Base-by-base conservation (phyloP, 2,329 filamentous ascomycete genomes). In the Myotisia sp. region DNA sequence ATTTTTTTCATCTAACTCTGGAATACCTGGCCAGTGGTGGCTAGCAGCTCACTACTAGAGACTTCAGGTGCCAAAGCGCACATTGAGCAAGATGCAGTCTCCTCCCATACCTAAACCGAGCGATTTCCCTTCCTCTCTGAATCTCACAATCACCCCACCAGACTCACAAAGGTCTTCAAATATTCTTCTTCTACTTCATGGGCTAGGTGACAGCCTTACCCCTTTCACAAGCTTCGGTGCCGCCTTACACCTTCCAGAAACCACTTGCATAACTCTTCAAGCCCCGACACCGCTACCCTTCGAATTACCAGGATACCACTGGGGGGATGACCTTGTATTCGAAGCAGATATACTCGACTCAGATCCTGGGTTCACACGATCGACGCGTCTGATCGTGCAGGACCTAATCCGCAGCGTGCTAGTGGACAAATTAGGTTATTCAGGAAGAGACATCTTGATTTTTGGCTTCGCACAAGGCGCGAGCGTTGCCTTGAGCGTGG, bases 141-240 rank as follows among this genome's bases (percentile, higher is more conserved):
- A 52, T 19, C 43, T 61, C 28, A 54, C 55, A 24, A 51, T 65
- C 50, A 55, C 55, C 47, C 41, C 54, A 33, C 44, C 55, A 45
- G 42, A 38, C 12, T 43, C 14, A 60, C 46, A 40, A 69, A 70
- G 27, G 8, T 72, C 78, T 6, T 79, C 75, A 27, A 78, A 86
- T 46, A 67, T 92, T 45, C 72, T 92, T 41, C 60, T 92, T 50
- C 70, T 92, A 33, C 73, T 92, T 38, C 85, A 92, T 56, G 84
- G 84, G 43, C 70, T 92, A 8, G 85, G 85, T 42, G 85, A 92
- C 59, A 74, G 70, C 21, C 70, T 82, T 39, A 49, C 53, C 3
- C 66, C 79, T 22, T 92, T 90, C 54, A 68, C 71, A 39, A 59
- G 60, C 28, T 79, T 92, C 41, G 81, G 76, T 13, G 63, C 65